Evolutionary conservation across 176 grass and related monocot genomes (phyloP).

Genomic region (Saccharum spontaneum): DNA sequence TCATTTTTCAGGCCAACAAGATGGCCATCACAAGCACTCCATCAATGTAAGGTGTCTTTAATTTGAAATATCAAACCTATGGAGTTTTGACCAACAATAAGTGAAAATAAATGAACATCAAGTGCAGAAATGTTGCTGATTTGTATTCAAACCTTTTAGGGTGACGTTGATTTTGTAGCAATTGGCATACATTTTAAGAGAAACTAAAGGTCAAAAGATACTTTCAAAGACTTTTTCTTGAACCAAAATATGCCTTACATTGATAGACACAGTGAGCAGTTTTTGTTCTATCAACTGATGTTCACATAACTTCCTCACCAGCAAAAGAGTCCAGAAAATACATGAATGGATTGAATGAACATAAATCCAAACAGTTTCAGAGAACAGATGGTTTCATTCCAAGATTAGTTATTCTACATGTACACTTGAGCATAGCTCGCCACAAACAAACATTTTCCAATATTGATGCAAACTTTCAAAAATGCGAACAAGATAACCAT

Average conservation of each 20-base stretch:
- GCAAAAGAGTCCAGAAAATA: conserved; percentile 1
- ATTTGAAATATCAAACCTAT: not conserved
- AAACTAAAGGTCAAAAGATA: not conserved
- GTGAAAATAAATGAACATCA: not conserved
- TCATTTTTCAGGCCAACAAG: not conserved
- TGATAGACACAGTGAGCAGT: not conserved
- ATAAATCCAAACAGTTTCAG: conserved; percentile 1
- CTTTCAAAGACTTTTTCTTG: not conserved
- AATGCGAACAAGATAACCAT: not conserved
- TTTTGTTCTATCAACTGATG: not conserved
- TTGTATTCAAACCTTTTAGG: not conserved
- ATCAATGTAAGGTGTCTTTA: conserved; percentile 1
- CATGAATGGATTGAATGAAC: conserved; percentile 1
- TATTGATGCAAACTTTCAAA: not conserved
- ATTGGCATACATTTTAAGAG: not conserved
- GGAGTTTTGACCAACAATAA: not conserved
- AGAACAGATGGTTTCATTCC: not conserved
- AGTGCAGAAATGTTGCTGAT: not conserved
- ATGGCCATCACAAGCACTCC: not conserved
- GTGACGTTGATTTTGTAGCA: not conserved
- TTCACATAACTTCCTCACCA: not conserved
- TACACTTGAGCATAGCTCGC: not conserved
- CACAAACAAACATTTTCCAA: not conserved
- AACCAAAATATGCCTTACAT: not conserved
- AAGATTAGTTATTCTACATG: not conserved